Evolutionary conservation across 345 rosid species (phyloP).

Genomic region (Euphorbia peplus): DNA sequence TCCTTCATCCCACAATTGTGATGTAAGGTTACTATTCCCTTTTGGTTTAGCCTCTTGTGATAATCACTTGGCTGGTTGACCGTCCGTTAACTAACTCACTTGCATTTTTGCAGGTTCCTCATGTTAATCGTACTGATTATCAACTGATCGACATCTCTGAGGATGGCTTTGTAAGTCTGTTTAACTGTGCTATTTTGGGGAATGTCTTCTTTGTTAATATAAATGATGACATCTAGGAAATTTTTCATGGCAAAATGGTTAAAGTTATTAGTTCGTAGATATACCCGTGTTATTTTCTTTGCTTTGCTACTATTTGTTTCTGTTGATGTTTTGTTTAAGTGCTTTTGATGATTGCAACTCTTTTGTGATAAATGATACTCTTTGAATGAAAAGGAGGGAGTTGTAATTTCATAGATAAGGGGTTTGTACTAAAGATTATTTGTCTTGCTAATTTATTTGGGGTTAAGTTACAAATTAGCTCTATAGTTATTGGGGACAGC

Average conservation of each 20-base stretch:
- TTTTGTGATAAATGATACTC: not conserved
- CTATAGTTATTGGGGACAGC: too few relatives aligned
- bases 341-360: not conserved
- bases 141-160: constrained; percentile 74
- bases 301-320: not conserved
- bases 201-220: not conserved
- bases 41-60: not conserved
- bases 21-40: constrained; percentile 39
- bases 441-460: not conserved
- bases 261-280: not conserved
- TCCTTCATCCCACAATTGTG: constrained; percentile 78
- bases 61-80: constrained; percentile 6
- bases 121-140: constrained; percentile 66
- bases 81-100: constrained; percentile 1
- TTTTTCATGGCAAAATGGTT: not conserved
- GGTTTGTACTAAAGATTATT: not conserved
- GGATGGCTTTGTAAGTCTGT: constrained; percentile 71
- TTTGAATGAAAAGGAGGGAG: not conserved
- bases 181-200: not conserved
- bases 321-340: not conserved
- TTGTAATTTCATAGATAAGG: not conserved
- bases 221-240: not conserved
- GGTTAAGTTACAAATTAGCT: too few relatives aligned
- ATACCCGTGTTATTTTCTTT: not conserved
- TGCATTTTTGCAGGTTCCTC: constrained; percentile 51